Evolutionary conservation across 2,329 filamentous ascomycete genomes (phyloP).

Genomic region (Ophiosphaerella herpotricha): DNA sequence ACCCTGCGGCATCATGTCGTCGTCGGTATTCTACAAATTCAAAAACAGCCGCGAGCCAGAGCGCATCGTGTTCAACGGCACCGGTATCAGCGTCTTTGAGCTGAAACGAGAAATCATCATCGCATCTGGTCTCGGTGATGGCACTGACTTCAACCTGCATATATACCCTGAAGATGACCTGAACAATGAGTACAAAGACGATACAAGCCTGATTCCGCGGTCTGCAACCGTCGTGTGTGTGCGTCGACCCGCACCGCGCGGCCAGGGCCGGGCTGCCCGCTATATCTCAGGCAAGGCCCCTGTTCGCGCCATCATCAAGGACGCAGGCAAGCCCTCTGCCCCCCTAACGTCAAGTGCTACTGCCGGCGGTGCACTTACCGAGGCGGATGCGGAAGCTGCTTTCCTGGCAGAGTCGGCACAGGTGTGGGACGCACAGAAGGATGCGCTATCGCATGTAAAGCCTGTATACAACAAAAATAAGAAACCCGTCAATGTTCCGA

Average conservation of each 20-base stretch:
- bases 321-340: constrained; percentile 59
- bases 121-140: constrained; percentile 90
- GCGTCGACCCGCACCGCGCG: constrained; percentile 81
- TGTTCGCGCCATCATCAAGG: constrained; percentile 76
- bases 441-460: constrained; percentile 78
- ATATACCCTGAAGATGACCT: constrained; percentile 87
- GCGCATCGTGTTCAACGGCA: constrained; percentile 94
- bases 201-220: constrained; percentile 94
- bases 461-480: constrained; percentile 47
- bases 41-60: constrained; percentile 97
- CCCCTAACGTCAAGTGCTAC: constrained; percentile 38
- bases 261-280: constrained; percentile 86
- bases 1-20: constrained; percentile 67
- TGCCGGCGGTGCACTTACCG: constrained; percentile 68
- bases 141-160: constrained; percentile 92
- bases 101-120: constrained; percentile 98
- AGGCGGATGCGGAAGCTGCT: constrained; percentile 90
- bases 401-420: constrained; percentile 90
- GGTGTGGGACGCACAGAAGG: constrained; percentile 91
- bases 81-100: constrained; percentile 97
- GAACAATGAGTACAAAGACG: constrained; percentile 95
- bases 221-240: constrained; percentile 92
- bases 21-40: constrained; percentile 99
- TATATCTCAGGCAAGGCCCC: constrained; percentile 98
- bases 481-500: constrained; percentile 79